A percentile compares a stretch with the other conserved stretches of the same genome.
Evolutionary conservation across 495 filamentous ascomycete species (phyloP).

Genomic region (Aspergillus diversus): DNA sequence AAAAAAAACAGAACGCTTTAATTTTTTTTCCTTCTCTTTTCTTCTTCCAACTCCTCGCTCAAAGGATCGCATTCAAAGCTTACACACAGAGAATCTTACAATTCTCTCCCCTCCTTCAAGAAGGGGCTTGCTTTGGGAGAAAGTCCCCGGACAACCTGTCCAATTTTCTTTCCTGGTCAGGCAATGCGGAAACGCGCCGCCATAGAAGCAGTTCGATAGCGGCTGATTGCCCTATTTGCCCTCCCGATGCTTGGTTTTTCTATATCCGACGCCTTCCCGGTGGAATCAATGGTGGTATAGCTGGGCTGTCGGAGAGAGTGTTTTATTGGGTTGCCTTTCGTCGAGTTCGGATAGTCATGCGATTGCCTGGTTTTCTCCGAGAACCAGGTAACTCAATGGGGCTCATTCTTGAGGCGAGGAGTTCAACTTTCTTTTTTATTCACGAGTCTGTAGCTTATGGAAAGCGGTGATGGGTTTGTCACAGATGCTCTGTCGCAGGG

Average conservation of each 20-base stretch:
- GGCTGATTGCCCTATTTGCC: constrained; percentile 60
- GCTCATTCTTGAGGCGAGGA: constrained; percentile 99
- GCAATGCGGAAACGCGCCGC: constrained; percentile 95
- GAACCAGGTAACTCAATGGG: constrained; percentile 95
- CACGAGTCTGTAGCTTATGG: constrained; percentile 68
- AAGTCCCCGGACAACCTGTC: constrained; percentile 98
- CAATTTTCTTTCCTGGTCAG: constrained; percentile 42
- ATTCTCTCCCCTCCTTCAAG: constrained; percentile 37
- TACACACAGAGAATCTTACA: constrained; percentile 74
- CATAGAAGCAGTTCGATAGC: constrained; percentile 94
- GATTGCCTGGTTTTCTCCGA: constrained; percentile 70
- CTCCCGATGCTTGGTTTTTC: constrained; percentile 34
- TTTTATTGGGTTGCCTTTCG: constrained; percentile 68
- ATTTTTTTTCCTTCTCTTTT: constrained; percentile 34
- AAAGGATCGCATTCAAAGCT: constrained; percentile 99
- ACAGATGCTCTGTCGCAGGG: constrained; percentile 68
- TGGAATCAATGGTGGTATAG: constrained; percentile 51
- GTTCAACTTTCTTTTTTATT: constrained; percentile 56
- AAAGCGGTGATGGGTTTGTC: constrained; percentile 52
- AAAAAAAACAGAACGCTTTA: constrained; percentile 28
- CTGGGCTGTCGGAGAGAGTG: constrained; percentile 43
- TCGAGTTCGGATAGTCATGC: constrained; percentile 97
- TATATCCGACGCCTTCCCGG: constrained; percentile 43
- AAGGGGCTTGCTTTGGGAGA: constrained; percentile 86
- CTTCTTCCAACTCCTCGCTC: constrained; percentile 80